Evolutionary conservation across 306 rosid genomes (phyloP).

Genomic region (Sophora flavescens): DNA sequence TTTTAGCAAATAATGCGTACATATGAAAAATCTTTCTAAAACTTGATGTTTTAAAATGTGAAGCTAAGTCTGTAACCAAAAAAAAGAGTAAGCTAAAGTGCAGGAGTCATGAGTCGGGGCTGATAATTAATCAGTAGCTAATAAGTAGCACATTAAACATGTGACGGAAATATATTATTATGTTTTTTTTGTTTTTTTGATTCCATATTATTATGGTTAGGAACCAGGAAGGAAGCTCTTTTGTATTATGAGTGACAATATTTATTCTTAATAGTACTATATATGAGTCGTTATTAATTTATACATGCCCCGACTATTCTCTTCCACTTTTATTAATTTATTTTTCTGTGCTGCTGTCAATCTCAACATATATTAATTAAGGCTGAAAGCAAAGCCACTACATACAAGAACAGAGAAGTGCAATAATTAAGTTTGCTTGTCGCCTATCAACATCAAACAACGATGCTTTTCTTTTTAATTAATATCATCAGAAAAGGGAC

Average conservation of each 20-base stretch:
- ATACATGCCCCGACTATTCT: not conserved
- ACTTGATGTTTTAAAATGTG: conserved; percentile 1
- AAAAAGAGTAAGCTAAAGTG: no score
- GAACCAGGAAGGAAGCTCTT: conserved; percentile 23
- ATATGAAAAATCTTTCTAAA: conserved; percentile 22
- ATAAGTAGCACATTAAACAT: conserved; percentile 40
- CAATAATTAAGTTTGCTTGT: conserved; percentile 45
- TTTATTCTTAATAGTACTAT: no score
- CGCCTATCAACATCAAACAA: conserved; percentile 43
- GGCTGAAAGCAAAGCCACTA: conserved; percentile 13
- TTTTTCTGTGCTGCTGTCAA: no score
- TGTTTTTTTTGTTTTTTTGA: no score
- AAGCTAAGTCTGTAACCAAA: not conserved
- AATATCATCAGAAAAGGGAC: no score
- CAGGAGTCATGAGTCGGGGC: not conserved
- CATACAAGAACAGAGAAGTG: conserved; percentile 34
- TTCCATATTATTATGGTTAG: not conserved
- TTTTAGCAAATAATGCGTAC: conserved; percentile 5
- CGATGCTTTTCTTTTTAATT: no score
- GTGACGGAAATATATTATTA: not conserved
- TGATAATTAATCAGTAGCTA: not conserved
- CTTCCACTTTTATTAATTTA: no score
- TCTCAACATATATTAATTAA: not conserved
- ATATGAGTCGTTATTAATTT: not conserved
- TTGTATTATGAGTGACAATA: not conserved